Percentiles rank a stretch among this genome's conserved stretches.
Conservation (phyloP, 495 filamentous ascomycete species). For the Jackrogersella minutella region DNA sequence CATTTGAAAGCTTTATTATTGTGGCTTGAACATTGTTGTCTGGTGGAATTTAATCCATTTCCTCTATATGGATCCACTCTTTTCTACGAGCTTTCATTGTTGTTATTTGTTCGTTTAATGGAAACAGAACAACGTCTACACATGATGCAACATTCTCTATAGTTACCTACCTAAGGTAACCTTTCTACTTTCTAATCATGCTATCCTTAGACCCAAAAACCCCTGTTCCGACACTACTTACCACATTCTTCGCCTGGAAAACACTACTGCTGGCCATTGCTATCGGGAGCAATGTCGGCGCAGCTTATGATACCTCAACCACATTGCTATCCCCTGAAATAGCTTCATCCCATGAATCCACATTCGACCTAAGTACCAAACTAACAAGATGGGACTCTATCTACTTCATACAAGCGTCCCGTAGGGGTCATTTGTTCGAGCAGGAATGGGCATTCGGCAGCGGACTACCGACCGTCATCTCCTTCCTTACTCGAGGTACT, state of each 20-base stretch:
- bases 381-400: slow-evolving; percentile 92
- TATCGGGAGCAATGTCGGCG: slow-evolving; percentile 66
- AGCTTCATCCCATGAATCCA: slow-evolving; percentile 66
- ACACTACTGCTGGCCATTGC: slow-evolving; percentile 70
- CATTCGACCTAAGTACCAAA: slow-evolving; percentile 52
- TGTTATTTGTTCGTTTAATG: not conserved
- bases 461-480: slow-evolving; percentile 66
- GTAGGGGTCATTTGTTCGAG: slow-evolving; percentile 81
- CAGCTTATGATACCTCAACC: slow-evolving; percentile 90
- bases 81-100: not conserved
- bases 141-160: not conserved
- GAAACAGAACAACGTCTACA: slow-evolving; percentile 4
- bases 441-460: slow-evolving; percentile 97
- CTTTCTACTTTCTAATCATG: slow-evolving; percentile 28
- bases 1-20: too few species aligned
- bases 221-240: slow-evolving; percentile 45
- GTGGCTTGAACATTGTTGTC: slow-evolving; percentile 1
- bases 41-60: not conserved
- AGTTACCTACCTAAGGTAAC: not conserved
- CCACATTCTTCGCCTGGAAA: slow-evolving; percentile 73
- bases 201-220: slow-evolving; percentile 19
- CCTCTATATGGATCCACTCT: not conserved
- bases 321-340: slow-evolving; percentile 58
- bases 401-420: slow-evolving; percentile 76
- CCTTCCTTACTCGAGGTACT: slow-evolving; percentile 44